Base-by-base conservation (phyloP, 768 basidiomycete species). In the Dacryopinax primogenitus region DNA sequence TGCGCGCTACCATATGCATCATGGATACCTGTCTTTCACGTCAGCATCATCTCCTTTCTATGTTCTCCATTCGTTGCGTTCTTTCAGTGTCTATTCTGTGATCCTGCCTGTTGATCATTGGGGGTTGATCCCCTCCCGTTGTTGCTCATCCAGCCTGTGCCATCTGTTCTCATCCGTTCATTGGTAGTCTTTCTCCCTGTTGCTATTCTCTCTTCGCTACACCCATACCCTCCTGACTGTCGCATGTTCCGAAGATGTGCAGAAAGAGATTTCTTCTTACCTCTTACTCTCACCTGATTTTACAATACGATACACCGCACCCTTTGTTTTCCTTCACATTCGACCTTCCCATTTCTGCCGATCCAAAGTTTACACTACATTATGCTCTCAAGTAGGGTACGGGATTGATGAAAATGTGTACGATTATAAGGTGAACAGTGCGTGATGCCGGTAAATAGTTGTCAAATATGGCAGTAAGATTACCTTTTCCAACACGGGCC, bases 21-120 rank as follows among this genome's bases (percentile, higher is more conserved):
- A 58, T 28, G 51, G 51, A 58, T 58, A 58, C 51, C 51, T 58
- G 26, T 58, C 51, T 32, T 30, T 58, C 32, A 58, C 51, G 26
- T 23, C 23, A 58, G 51, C 51, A 58, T 44, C 41, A 37, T 44
- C 23, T 44, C 26, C 37, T 39, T n/a, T n/a, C 37, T 39, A 11
- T 11, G 37, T 11, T n/a, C 37, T n/a, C 37, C 37, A 21, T 58
- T 30, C 51, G 26, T 58, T 58, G 51, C 51, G 51, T 32, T 58
- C 51, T 4, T 39, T 39, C n/a, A 11, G 12, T 39, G n/a, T 11
- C 11, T n/a, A 11, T 39, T 39, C 37, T 39, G n/a, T 58, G 51
- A 32, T 30, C 30, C 26, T 15, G 4, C 51, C 23, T 58, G 26
- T 11, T 30, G 32, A 13, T 32, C 51, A 6, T 58, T 32, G 13